phyloP scores from a whole-genome alignment of 1,284 basidiomycete species.

The Ustilago crameri region DNA sequence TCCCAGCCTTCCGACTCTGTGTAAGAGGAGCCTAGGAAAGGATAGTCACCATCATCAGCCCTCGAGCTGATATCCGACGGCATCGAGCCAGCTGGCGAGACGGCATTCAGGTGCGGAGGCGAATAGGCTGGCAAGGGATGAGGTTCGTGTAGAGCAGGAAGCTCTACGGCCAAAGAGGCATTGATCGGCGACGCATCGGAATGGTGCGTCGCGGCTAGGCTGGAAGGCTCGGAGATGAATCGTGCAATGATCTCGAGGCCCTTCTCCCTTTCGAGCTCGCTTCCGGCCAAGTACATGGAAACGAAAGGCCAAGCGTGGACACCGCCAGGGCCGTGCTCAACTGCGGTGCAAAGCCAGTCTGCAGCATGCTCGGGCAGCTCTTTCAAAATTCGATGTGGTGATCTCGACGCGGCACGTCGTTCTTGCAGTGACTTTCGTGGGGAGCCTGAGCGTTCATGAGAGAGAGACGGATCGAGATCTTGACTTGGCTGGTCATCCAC shows the following conservation, averaged over 20 bases:
- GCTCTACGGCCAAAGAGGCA: conserved; percentile 19
- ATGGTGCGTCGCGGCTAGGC: conserved; percentile 25
- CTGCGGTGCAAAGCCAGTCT: conserved; percentile 52
- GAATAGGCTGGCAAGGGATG: conserved; percentile 17
- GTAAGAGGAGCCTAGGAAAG: conserved; percentile 19
- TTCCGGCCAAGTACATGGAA: conserved; percentile 62
- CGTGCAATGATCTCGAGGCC: conserved; percentile 61
- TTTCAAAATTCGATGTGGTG: conserved; percentile 12
- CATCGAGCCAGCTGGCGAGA: conserved; percentile 55
- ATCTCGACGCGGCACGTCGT: conserved; percentile 35
- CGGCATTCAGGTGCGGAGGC: conserved; percentile 45
- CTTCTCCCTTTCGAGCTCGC: conserved; percentile 58
- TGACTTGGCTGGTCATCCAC: conserved; percentile 35
- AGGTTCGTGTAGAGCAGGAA: conserved; percentile 7
- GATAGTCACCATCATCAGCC: conserved; percentile 33
- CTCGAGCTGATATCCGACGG: conserved; percentile 48
- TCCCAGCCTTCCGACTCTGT: conserved; percentile 36
- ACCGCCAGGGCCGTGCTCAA: conserved; percentile 61
- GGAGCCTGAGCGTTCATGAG: not conserved
- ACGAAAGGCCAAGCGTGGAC: conserved; percentile 68
- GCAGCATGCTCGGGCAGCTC: conserved; percentile 8
- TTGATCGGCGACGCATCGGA: conserved; percentile 15
- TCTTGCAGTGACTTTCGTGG: conserved; percentile 29
- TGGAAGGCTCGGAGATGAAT: conserved; percentile 46
- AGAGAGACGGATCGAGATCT: conserved; percentile 21